Evolutionary conservation across 257 asterid genomes (phyloP), one percentile per base, ranked within the genome.

Genomic region (Agastache rugosa): DNA sequence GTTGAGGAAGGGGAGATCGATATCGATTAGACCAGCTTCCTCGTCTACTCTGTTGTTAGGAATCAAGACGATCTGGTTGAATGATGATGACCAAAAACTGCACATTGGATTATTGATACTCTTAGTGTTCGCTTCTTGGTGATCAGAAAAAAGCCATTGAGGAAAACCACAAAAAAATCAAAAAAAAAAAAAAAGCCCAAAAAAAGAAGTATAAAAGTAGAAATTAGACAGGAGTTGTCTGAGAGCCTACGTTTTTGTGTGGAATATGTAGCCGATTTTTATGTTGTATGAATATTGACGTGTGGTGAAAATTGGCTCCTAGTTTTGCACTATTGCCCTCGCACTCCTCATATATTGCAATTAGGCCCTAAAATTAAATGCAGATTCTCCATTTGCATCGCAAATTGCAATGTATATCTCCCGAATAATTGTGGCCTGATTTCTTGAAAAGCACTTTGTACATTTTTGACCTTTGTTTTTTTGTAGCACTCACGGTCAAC

Each of bases 1-100:
- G 93, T 83, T n/a, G 93, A 89, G 78, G 96, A 89, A 80, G 97
- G 97, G 64, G 91, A 91, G 75, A 88, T 91, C 61, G 89, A 89
- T 80, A 79, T 41, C 48, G 20, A 48, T n/a, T 0, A 11, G 44
- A 10, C 12, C 11, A 37, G 11, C 44, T 39, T 2, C 44, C 12
- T 39, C 12, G 3, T 39, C 3, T 39, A 11, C 19, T 6, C 44
- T 25, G 2, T 15, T 71, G 11, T 2, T 3, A 10, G 7, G 23
- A 51, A 23, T 29, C 56, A 22, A 8, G 63, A 47, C 39, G 29
- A 15, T 19, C 8, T 50, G 20, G 35, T 3, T 15, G 8, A 34
- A 6, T 15, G 37, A 17, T 31, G 31, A 37, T 44, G 51, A 11
- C 45, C 51, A 8, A 23, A 66, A 44, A 15, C 70, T 66, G 15